A percentile compares a stretch with the other conserved stretches of the same genome.
phyloP scores from a whole-genome alignment of 495 filamentous ascomycete genomes.

The Penicillium fimorum region DNA sequence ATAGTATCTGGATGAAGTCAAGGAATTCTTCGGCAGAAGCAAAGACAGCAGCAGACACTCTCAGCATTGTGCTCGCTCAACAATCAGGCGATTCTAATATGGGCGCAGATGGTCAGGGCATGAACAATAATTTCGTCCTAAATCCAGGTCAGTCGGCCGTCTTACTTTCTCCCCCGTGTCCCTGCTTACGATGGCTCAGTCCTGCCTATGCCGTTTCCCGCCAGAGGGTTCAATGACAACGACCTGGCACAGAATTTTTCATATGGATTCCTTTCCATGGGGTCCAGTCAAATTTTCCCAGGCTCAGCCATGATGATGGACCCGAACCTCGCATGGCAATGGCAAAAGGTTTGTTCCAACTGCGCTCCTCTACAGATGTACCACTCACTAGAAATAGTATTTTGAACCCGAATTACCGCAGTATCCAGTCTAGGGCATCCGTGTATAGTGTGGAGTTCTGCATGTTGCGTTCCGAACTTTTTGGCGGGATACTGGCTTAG shows the following conservation, averaged over 20 bases:
- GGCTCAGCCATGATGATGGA: slow-evolving; percentile 3
- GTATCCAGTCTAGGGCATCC: neutral
- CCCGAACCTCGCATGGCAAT: slow-evolving; percentile 7
- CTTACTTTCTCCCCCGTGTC: neutral
- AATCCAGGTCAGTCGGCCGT: neutral
- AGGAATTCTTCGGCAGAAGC: neutral
- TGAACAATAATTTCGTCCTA: neutral
- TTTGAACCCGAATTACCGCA: neutral
- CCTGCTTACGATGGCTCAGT: neutral
- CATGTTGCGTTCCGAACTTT: neutral
- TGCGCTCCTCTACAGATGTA: neutral
- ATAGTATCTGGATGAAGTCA: neutral
- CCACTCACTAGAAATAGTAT: neutral
- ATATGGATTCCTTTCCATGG: slow-evolving; percentile 1
- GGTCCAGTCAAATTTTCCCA: slow-evolving; percentile 5
- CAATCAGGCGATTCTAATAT: neutral
- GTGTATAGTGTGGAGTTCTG: neutral
- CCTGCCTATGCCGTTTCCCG: neutral
- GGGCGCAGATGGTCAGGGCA: neutral
- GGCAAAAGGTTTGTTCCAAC: slow-evolving; percentile 6
- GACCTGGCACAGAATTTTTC: neutral
- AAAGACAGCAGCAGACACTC: neutral
- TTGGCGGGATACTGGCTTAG: slow-evolving; percentile 5
- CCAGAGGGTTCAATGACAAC: neutral
- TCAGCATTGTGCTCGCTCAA: neutral